Percentiles rank a stretch among this genome's conserved stretches.
These are phyloP conservation scores for Trypanosoma cruzi DNA, from an alignment of 208 protist genomes.

Conservation along the genomic window DNA sequence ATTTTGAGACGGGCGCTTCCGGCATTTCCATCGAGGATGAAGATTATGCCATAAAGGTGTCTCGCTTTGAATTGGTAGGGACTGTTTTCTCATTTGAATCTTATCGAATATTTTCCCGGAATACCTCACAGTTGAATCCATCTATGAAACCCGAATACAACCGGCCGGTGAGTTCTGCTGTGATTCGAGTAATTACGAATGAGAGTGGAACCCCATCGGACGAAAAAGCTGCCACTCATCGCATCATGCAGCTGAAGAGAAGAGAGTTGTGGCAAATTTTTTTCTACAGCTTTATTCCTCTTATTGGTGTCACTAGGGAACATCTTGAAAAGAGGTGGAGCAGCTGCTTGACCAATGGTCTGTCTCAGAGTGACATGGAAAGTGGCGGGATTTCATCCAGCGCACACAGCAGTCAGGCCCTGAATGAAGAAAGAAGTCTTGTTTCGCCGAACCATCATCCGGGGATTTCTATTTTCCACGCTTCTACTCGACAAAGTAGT, in stretches of 20 bases:
- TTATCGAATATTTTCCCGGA: constrained; percentile 26
- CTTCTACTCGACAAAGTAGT: background rate
- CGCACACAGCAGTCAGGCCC: constrained; percentile 8
- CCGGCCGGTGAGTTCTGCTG: constrained; percentile 15
- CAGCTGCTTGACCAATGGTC: too few species aligned
- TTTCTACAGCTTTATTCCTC: constrained; percentile 41
- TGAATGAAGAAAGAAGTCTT: constrained; percentile 3
- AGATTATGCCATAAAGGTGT: constrained; percentile 27
- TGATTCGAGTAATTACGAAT: constrained; percentile 30
- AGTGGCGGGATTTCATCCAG: constrained; percentile 18
- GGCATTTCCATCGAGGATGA: background rate
- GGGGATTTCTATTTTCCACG: background rate
- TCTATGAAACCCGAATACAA: constrained; percentile 6
- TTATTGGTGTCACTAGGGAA: constrained; percentile 37
- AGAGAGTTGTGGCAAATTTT: constrained; percentile 42
- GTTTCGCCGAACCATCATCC: background rate
- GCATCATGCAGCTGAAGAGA: constrained; percentile 31
- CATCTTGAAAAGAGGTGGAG: constrained; percentile 33
- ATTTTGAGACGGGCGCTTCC: background rate
- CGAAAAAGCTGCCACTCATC: constrained; percentile 25
- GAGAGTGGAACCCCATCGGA: constrained; percentile 11
- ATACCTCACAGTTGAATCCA: constrained; percentile 3
- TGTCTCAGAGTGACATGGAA: constrained; percentile 17
- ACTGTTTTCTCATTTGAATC: constrained; percentile 48
- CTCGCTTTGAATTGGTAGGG: constrained; percentile 47